Evolutionary conservation across 2,329 filamentous ascomycete genomes (phyloP).

Genomic region (Aschersonia sp.): DNA sequence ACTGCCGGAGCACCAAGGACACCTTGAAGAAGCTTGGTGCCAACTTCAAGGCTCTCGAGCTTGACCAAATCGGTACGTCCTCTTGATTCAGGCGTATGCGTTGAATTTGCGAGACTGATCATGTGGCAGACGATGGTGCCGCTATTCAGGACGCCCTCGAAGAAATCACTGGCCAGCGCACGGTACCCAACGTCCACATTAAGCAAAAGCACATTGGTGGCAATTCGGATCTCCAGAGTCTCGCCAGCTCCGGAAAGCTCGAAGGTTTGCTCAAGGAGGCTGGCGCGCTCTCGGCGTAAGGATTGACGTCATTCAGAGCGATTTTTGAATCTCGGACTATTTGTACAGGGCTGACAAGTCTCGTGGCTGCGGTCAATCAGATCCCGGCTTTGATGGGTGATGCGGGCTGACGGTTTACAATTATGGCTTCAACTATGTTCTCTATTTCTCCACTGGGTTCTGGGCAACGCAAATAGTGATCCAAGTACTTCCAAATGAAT

Average conservation of each 20-base stretch:
- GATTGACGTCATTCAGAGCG: background rate
- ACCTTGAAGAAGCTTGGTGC: conserved; percentile 56
- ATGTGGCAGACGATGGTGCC: conserved; percentile 54
- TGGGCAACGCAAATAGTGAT: too few species aligned
- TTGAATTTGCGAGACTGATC: background rate
- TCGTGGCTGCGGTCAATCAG: background rate
- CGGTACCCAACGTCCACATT: conserved; percentile 95
- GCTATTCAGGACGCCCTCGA: conserved; percentile 73
- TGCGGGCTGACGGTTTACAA: background rate
- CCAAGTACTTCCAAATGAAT: too few species aligned
- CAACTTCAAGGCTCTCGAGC: conserved; percentile 62
- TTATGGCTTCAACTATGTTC: too few species aligned
- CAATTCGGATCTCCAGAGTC: conserved; percentile 66
- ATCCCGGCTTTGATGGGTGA: conserved; percentile 2
- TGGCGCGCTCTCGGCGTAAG: conserved; percentile 28
- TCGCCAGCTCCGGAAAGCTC: conserved; percentile 33
- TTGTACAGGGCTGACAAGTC: conserved; percentile 1
- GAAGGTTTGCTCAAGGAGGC: conserved; percentile 25
- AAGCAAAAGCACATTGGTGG: conserved; percentile 82
- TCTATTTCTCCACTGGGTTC: too few species aligned
- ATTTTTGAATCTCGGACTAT: too few species aligned
- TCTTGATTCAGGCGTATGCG: background rate
- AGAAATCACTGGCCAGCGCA: conserved; percentile 68
- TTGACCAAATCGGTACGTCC: conserved; percentile 50
- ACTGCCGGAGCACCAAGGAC: conserved; percentile 69